These are phyloP conservation scores for Talaromyces rugulosus DNA, from an alignment of 2,329 filamentous ascomycete genomes.

Conservation along the genomic window DNA sequence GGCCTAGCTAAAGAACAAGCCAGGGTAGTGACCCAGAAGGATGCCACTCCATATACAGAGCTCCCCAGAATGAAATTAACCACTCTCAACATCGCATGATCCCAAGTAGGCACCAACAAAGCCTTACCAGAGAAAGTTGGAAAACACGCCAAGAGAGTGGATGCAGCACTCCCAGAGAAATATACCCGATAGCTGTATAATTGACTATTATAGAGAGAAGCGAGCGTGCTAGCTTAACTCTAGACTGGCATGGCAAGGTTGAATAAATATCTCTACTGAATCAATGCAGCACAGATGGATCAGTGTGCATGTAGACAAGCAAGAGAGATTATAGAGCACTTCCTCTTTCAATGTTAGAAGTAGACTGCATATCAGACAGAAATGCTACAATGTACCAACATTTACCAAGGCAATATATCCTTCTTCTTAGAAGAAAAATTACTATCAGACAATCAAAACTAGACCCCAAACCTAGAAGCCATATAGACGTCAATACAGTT, in stretches of 20 bases:
- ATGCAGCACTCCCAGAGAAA: slow-evolving; percentile 24
- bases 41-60: slow-evolving; percentile 12
- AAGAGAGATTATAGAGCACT: slow-evolving; percentile 25
- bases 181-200: slow-evolving; percentile 21
- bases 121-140: slow-evolving; percentile 19
- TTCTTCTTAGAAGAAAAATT: slow-evolving; percentile 12
- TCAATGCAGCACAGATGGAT: slow-evolving; percentile 4
- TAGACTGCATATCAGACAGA: slow-evolving; percentile 17
- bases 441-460: not conserved
- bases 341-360: slow-evolving; percentile 24
- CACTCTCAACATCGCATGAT: slow-evolving; percentile 22
- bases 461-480: slow-evolving; percentile 1
- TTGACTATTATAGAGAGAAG: slow-evolving; percentile 20
- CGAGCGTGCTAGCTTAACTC: slow-evolving; percentile 25
- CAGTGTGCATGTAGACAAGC: slow-evolving; percentile 18
- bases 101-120: slow-evolving; percentile 16
- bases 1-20: slow-evolving; percentile 21
- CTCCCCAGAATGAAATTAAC: slow-evolving; percentile 21
- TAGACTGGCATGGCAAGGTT: slow-evolving; percentile 26
- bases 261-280: slow-evolving; percentile 22
- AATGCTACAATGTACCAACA: slow-evolving; percentile 3
- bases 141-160: slow-evolving; percentile 21
- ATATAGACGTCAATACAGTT: not conserved
- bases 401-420: slow-evolving; percentile 9
- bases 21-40: slow-evolving; percentile 17